phyloP scores from a whole-genome alignment of 164 flowering plant species.

The Tetracentron sinense region DNA sequence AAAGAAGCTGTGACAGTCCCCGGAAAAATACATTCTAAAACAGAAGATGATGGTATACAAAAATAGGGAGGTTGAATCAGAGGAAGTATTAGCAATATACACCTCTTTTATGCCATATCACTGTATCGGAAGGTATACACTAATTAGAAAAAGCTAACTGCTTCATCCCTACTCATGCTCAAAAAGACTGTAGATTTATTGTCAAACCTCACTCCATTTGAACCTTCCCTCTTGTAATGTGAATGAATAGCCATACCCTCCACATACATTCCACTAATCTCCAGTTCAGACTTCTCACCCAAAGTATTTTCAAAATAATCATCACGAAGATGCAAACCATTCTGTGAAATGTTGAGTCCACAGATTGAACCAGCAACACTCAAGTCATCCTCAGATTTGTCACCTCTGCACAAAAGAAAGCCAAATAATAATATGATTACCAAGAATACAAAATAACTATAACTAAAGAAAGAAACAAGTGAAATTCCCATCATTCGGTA shows the following conservation, averaged over 20 bases:
- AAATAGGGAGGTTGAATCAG: neutral
- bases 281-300: conserved; percentile 31
- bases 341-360: conserved; percentile 23
- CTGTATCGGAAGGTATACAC: neutral
- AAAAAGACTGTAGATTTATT: neutral
- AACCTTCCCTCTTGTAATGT: conserved; percentile 22
- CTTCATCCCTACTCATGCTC: neutral
- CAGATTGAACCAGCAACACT: conserved; percentile 32
- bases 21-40: neutral
- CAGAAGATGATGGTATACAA: neutral
- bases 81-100: neutral
- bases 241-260: conserved; percentile 19
- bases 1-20: neutral
- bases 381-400: conserved; percentile 49
- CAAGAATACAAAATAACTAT: neutral
- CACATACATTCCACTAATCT: conserved; percentile 26
- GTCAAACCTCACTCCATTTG: conserved; percentile 44
- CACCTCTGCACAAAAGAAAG: conserved; percentile 31
- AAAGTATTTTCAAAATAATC: conserved; percentile 24
- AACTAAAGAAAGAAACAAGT: neutral
- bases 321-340: conserved; percentile 26
- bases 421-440: neutral
- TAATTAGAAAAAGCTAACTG: neutral
- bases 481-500: neutral
- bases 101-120: neutral